Conservation (phyloP, 306 rosid species). For the Prunus dulcis region DNA sequence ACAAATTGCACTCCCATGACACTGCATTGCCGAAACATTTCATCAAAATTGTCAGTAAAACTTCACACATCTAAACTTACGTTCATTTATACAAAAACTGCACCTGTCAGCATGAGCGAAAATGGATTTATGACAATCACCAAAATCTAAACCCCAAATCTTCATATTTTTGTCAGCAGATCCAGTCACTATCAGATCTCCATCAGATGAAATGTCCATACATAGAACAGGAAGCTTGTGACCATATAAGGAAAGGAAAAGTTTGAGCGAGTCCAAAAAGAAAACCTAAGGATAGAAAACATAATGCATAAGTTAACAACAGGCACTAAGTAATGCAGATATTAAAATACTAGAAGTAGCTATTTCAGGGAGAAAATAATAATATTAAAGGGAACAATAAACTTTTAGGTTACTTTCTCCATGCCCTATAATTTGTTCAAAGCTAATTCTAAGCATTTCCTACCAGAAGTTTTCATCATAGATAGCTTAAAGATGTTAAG, state of each 20-base stretch:
- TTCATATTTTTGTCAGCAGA: slow-evolving; percentile 93
- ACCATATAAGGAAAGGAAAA: slow-evolving; percentile 82
- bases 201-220: slow-evolving; percentile 95
- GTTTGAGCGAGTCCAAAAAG: slow-evolving; percentile 69
- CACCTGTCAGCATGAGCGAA: slow-evolving; percentile 94
- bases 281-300: slow-evolving; percentile 54
- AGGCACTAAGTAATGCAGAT: neutral
- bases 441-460: neutral
- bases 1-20: slow-evolving; percentile 87
- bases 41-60: slow-evolving; percentile 23
- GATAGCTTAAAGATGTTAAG: neutral
- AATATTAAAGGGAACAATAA: neutral
- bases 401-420: neutral
- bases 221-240: slow-evolving; percentile 94
- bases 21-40: slow-evolving; percentile 47
- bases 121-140: slow-evolving; percentile 90
- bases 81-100: neutral
- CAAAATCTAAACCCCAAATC: slow-evolving; percentile 98
- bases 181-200: slow-evolving; percentile 88
- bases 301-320: slow-evolving; percentile 19
- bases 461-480: neutral
- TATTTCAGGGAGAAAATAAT: neutral
- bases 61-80: neutral
- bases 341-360: neutral
- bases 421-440: neutral